Base-by-base conservation (phyloP, 306 rosid species). In the Mimosa bimucronata region DNA sequence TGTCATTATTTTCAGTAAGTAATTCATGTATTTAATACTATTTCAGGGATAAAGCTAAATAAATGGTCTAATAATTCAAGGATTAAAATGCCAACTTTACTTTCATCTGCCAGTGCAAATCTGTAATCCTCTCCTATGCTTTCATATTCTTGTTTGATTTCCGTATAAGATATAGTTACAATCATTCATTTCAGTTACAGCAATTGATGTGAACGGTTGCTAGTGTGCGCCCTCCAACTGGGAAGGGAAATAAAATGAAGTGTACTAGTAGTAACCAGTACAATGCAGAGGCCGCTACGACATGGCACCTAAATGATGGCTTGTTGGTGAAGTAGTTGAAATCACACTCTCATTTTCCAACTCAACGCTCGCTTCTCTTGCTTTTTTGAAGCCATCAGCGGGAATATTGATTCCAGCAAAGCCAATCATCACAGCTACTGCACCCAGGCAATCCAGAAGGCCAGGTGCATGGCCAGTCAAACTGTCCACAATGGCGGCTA, bases 371-470 rank as follows among this genome's bases (percentile, higher is more conserved):
- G 79, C 48, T 53, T 88, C 93, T 77, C 73, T 46, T 25, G 91
- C 74, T 69, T 85, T 85, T 79, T 71, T 67, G 14, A 81, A 93
- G 74, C 70, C 64, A 28, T 88, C 96, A 3, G 85, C 41, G 1
- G 98, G 99, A 83, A 95, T 81, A 58, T 95, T 95, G 61, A 95
- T 93, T 82, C 98, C 98, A 0, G 93, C 85, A 71, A 93, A 95
- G 19, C 98, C 99, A 58, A 93, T 69, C 97, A 93, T 90, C 70
- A 95, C 94, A 10, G 94, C 93, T 46, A 77, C 14, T 29, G 94
- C 98, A 75, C 99, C 99, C 31, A 95, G 88, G 81, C 89, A 95
- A 87, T 93, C 88, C 88, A 92, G 81, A 64, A 83, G 65, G 75
- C 81, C 92, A 78, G 98, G 99, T 19, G 94, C 92, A 83, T 83